phyloP scores from a whole-genome alignment of 2,329 filamentous ascomycete genomes.

The Passalora sequoiae region DNA sequence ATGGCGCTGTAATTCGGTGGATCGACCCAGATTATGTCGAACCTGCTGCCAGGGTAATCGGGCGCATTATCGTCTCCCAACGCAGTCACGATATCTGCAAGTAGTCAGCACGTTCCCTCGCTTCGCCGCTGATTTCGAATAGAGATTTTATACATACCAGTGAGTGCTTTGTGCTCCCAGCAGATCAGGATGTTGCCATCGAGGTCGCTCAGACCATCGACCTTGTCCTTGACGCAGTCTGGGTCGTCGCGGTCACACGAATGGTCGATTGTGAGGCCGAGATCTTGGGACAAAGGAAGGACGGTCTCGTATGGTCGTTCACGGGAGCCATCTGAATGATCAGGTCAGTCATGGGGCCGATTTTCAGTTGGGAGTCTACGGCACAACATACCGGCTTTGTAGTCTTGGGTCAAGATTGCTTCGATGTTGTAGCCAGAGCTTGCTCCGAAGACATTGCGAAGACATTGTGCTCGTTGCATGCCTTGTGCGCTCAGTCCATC shows the following conservation, averaged over 20 bases:
- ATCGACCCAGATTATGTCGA: constrained; percentile 55
- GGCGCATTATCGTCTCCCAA: constrained; percentile 50
- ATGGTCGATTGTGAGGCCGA: constrained; percentile 52
- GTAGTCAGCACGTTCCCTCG: constrained; percentile 3
- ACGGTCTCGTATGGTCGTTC: constrained; percentile 55
- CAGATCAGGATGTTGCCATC: constrained; percentile 57
- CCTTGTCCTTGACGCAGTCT: constrained; percentile 49
- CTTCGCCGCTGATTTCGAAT: not conserved
- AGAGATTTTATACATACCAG: not conserved
- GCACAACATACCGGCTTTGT: constrained; percentile 40
- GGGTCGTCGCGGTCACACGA: constrained; percentile 54
- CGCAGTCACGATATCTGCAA: constrained; percentile 49
- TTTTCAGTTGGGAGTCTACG: not conserved
- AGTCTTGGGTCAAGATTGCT: constrained; percentile 54
- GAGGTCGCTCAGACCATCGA: constrained; percentile 44
- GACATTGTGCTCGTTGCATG: constrained; percentile 54
- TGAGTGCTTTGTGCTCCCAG: constrained; percentile 52
- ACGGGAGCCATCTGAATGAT: constrained; percentile 44
- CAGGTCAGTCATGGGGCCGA: not conserved
- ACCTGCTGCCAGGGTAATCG: constrained; percentile 46
- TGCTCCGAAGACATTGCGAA: constrained; percentile 53
- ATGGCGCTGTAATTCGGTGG: constrained; percentile 48
- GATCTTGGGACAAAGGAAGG: constrained; percentile 50
- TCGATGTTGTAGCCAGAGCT: constrained; percentile 52
- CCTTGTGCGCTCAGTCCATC: constrained; percentile 50